Conservation (phyloP, 2,329 filamentous ascomycete genomes). For the Penicillium hordei region DNA sequence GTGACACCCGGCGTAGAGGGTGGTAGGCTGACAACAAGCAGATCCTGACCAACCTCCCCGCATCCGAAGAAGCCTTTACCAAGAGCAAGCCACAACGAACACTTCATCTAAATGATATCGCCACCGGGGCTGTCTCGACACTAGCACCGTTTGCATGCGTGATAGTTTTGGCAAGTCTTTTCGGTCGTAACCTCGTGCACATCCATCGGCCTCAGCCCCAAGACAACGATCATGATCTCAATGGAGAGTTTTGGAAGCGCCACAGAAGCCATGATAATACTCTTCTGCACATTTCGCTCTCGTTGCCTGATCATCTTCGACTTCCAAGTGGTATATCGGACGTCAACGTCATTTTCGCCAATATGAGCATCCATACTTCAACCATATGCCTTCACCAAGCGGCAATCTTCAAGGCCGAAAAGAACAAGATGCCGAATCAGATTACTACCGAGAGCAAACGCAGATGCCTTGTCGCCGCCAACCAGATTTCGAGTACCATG, state of each 20-base stretch:
- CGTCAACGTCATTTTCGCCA: constrained; percentile 86
- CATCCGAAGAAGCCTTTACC: constrained; percentile 80
- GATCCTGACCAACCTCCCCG: constrained; percentile 80
- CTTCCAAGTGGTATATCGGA: constrained; percentile 73
- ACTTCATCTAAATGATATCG: constrained; percentile 57
- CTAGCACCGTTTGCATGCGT: constrained; percentile 78
- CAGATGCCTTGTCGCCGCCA: constrained; percentile 87
- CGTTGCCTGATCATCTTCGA: constrained; percentile 76
- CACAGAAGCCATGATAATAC: constrained; percentile 88
- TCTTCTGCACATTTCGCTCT: constrained; percentile 80
- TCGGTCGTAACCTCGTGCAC: constrained; percentile 87
- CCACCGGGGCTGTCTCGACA: constrained; percentile 65
- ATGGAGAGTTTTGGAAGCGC: constrained; percentile 93
- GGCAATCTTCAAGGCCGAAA: constrained; percentile 95
- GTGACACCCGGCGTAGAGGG: too few species aligned
- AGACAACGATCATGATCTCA: constrained; percentile 81
- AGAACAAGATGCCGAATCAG: constrained; percentile 72
- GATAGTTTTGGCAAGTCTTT: constrained; percentile 81
- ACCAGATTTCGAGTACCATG: constrained; percentile 94
- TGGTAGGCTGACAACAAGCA: constrained; percentile 33
- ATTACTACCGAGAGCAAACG: constrained; percentile 89
- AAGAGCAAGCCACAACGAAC: constrained; percentile 74
- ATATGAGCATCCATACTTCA: constrained; percentile 96
- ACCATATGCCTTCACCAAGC: constrained; percentile 98
- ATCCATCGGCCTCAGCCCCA: constrained; percentile 81